These are phyloP conservation scores for Pichia sp. DNA, from an alignment of 1,139 yeast species.

Conservation along the genomic window DNA sequence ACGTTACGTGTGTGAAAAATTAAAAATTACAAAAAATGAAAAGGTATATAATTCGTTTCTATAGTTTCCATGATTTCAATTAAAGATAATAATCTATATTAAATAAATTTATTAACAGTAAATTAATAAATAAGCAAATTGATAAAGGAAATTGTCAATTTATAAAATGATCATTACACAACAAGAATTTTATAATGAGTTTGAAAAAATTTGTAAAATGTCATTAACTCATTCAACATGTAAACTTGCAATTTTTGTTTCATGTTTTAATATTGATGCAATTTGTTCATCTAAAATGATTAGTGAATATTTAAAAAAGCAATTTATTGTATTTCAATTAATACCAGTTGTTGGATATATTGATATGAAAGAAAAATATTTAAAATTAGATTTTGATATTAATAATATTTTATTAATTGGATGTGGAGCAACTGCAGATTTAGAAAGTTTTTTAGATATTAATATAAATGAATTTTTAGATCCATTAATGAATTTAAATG, in stretches of 20 bases:
- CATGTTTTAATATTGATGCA: slow-evolving; percentile 88
- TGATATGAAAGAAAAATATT: slow-evolving; percentile 62
- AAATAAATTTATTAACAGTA: no score
- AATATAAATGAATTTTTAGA: slow-evolving; percentile 43
- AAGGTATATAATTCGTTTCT: no score
- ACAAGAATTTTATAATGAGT: slow-evolving; percentile 51
- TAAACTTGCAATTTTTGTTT: slow-evolving; percentile 78
- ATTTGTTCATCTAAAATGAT: slow-evolving; percentile 82
- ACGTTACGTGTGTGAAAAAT: no score
- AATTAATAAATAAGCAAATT: no score
- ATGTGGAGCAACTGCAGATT: slow-evolving; percentile 91
- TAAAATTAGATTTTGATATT: slow-evolving; percentile 66
- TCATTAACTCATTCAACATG: slow-evolving; percentile 86
- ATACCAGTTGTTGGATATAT: slow-evolving; percentile 93
- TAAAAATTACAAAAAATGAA: no score
- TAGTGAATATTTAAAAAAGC: slow-evolving; percentile 64
- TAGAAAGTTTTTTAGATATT: slow-evolving; percentile 70
- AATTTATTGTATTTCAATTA: slow-evolving; percentile 78
- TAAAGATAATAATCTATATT: no score
- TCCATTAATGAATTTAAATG: slow-evolving; percentile 17
- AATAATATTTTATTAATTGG: slow-evolving; percentile 75
- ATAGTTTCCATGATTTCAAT: no score
- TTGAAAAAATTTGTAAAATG: slow-evolving; percentile 51
- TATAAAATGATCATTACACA: slow-evolving; percentile 53
- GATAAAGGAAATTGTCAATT: neutral